Base-by-base conservation (phyloP, 2,329 filamentous ascomycete genomes). In the Aspergillus eucalypticola region DNA sequence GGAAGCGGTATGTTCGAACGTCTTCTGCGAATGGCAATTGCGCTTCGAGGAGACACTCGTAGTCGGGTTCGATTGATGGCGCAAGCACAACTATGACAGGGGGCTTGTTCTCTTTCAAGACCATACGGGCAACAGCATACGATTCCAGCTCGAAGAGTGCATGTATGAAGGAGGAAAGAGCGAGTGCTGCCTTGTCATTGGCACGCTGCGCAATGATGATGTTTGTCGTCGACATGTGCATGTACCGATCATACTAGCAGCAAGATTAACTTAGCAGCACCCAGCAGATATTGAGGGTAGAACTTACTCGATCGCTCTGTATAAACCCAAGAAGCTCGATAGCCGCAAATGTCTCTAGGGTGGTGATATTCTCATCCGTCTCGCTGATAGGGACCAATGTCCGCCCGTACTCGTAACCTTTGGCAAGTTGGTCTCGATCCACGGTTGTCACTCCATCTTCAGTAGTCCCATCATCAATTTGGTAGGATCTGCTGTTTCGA, bases 1-100 rank as follows among this genome's bases (percentile, higher is more conserved):
- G 92, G 66, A 99, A 99, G 60, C 88, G 89, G 74, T 97, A 98
- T n/a, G 84, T 84, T 38, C 95, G 86, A 51, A 97, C 83, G 71
- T 99, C 95, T 79, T 99, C 95, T 2, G 92, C 89, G 70, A 97
- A 99, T 0, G 95, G 95, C 5, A 98, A 81, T 38, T 95, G 92
- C 1, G 96, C 84, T 71, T 99, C 95, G 64, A 96, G 88, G 2
- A 99, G 82, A 67, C 91, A 94, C 73, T 97, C 93, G 65, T 91
- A 86, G 25, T 91, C 88, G 2, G 84, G 81, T 63, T 96, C 91
- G 60, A 96, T 87, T 19, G 86, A 84, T 2, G 95, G 95, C 5
- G 90, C 88, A 46, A 99, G 83, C 13, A 98, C 81, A 0, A 96
- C 78, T 15, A 98, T 79, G 29, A 86, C 72, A 0, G 95, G 94